phyloP scores from a whole-genome alignment of 257 asterid genomes.

The Solanum megistacrolobum region DNA sequence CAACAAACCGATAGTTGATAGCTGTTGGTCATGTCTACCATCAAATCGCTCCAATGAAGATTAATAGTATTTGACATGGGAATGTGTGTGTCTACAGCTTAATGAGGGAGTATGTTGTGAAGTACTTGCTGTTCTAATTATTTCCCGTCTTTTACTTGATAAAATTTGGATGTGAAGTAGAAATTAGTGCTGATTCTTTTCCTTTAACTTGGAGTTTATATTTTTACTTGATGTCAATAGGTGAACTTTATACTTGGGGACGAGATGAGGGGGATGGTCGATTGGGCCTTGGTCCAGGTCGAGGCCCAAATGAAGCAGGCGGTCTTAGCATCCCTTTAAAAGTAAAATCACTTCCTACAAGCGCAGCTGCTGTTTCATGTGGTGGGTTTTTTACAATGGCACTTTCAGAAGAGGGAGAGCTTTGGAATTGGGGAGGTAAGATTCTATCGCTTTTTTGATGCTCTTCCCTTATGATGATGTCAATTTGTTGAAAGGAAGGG shows the following conservation, averaged over 20 bases:
- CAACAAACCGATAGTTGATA: background rate
- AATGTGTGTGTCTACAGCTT: background rate
- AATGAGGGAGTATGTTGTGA: background rate
- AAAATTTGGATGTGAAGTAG: background rate
- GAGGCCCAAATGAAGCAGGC: slow-evolving; percentile 90
- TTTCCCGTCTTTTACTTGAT: background rate
- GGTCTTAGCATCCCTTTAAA: slow-evolving; percentile 78
- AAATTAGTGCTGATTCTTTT: background rate
- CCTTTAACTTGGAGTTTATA: background rate
- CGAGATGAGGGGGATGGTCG: slow-evolving; percentile 99
- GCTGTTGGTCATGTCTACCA: background rate
- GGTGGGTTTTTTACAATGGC: slow-evolving; percentile 99
- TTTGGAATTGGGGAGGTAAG: slow-evolving; percentile 98
- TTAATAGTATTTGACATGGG: background rate
- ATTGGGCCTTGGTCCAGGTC: slow-evolving; percentile 91
- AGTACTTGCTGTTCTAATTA: background rate
- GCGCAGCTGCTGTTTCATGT: slow-evolving; percentile 82
- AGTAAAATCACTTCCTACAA: slow-evolving; percentile 62
- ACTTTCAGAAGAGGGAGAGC: slow-evolving; percentile 72
- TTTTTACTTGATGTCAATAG: slow-evolving; percentile 17
- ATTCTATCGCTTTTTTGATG: background rate
- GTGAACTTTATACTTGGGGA: slow-evolving; percentile 88
- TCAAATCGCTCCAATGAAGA: background rate
- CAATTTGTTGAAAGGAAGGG: background rate
- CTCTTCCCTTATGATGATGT: background rate